Percentiles rank a stretch among this genome's conserved stretches.
phyloP scores from a whole-genome alignment of 1,139 yeast species.

The Kazachstania sp. region DNA sequence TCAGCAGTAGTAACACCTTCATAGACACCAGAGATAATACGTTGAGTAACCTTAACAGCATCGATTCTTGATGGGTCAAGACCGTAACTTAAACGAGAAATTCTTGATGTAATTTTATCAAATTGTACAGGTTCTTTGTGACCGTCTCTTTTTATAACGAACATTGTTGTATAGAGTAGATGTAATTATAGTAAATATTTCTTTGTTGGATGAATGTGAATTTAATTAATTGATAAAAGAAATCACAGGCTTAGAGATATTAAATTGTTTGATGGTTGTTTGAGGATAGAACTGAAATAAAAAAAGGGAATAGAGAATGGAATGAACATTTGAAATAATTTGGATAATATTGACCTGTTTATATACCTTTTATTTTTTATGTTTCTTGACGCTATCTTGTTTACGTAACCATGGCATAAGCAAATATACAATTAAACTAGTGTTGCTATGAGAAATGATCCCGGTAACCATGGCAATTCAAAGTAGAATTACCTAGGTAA shows the following conservation, averaged over 20 bases:
- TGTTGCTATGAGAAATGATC: too few relatives aligned
- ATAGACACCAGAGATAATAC: conserved; percentile 83
- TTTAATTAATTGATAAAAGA: background rate
- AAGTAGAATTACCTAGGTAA: too few relatives aligned
- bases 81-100: conserved; percentile 68
- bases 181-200: background rate
- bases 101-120: conserved; percentile 64
- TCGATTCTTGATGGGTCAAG: conserved; percentile 77
- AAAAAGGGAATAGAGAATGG: background rate
- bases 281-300: background rate
- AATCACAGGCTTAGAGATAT: background rate
- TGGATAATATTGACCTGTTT: background rate
- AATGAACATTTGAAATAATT: background rate
- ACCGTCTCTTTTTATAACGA: conserved; percentile 52
- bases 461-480: too few relatives aligned
- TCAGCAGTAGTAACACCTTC: conserved; percentile 96
- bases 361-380: background rate
- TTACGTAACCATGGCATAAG: too few relatives aligned
- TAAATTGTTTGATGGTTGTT: background rate
- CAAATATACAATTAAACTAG: too few relatives aligned
- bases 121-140: conserved; percentile 80
- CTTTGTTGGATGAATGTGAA: background rate
- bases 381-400: too few relatives aligned
- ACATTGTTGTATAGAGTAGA: conserved; percentile 9
- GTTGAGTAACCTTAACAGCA: conserved; percentile 82